A percentile compares a stretch with the other conserved stretches of the same genome.
Conservation (phyloP, 2,329 filamentous ascomycete species). For the Phoma herbarum region DNA sequence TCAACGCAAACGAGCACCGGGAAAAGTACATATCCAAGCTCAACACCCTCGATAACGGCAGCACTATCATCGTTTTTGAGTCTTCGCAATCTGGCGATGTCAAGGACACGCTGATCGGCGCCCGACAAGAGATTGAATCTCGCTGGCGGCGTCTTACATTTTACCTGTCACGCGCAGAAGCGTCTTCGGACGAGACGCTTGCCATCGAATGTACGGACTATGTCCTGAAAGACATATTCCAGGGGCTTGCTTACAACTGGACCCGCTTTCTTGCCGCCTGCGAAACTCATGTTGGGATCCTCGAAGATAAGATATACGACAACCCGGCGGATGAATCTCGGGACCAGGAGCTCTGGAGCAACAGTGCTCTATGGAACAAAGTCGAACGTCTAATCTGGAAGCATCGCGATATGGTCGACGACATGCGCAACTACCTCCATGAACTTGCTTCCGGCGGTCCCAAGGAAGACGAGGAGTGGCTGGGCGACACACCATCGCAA, state of each 20-base stretch:
- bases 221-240: constrained; percentile 61
- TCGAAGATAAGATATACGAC: constrained; percentile 59
- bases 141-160: constrained; percentile 63
- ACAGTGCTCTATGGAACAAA: constrained; percentile 61
- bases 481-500: constrained; percentile 52
- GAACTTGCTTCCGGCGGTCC: constrained; percentile 52
- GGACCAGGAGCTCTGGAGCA: constrained; percentile 62
- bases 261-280: constrained; percentile 56
- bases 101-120: constrained; percentile 60
- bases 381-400: constrained; percentile 62
- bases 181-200: constrained; percentile 50
- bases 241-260: constrained; percentile 57
- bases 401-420: constrained; percentile 58
- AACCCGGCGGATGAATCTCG: constrained; percentile 62
- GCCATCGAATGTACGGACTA: constrained; percentile 60
- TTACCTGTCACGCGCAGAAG: constrained; percentile 52
- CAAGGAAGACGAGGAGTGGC: constrained; percentile 51
- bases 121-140: constrained; percentile 60
- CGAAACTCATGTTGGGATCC: constrained; percentile 60
- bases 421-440: constrained; percentile 55
- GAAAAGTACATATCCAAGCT: constrained; percentile 54
- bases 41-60: constrained; percentile 58
- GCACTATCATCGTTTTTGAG: constrained; percentile 63
- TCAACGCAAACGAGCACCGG: constrained; percentile 41
- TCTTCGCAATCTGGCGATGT: constrained; percentile 58